Evolutionary conservation across 768 basidiomycete species (phyloP), one percentile per base, ranked within the genome.

Genomic region (Rossbeevera mucosa): DNA sequence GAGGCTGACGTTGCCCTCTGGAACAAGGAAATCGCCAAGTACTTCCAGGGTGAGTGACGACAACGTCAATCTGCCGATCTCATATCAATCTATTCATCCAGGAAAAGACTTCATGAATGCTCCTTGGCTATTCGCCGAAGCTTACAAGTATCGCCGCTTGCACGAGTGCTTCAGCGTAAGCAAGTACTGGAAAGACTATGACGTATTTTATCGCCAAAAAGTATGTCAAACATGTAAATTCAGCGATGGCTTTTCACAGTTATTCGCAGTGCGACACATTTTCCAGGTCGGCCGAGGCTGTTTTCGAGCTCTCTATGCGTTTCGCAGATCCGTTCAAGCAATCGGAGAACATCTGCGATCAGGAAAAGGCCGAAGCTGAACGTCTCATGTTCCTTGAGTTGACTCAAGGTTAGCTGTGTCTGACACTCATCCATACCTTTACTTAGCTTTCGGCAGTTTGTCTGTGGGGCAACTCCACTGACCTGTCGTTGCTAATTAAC

Each of bases 21-120:
- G 94, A 97, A 97, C 73, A 95, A 96, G 67, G 91, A 93, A 68
- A 94, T 95, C 44, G 91, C 91, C 40, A 92, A 91, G 65, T 96
- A 81, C 69, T 96, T 96, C 73, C 85, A 92, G 72, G 91, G 90
- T 82, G 61, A 64, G 68, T 68, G 54, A 63, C 22, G 16, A 2
- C 22, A 14, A 2, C 20, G 11, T 38, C 45, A 28, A 40, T 28
- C 4, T 16, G 7, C 3, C 22, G 2, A 24, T 36, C 14, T 14
- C 6, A n/a, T 31, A 22, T 25, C 26, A 31, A 56, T 43, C 5
- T 13, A 21, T 46, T 29, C 14, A 21, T 24, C 12, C 55, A 85
- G 88, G 88, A 26, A 91, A 89, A 69, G 86, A 90, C 62, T 94
- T 92, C 64, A 94, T 94, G 91, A 93, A 89, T 66, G 92, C 94